A percentile compares a stretch with the other conserved stretches of the same genome.
Evolutionary conservation across 495 filamentous ascomycete species (phyloP).

Genomic region (Trichoderma erinaceum): DNA sequence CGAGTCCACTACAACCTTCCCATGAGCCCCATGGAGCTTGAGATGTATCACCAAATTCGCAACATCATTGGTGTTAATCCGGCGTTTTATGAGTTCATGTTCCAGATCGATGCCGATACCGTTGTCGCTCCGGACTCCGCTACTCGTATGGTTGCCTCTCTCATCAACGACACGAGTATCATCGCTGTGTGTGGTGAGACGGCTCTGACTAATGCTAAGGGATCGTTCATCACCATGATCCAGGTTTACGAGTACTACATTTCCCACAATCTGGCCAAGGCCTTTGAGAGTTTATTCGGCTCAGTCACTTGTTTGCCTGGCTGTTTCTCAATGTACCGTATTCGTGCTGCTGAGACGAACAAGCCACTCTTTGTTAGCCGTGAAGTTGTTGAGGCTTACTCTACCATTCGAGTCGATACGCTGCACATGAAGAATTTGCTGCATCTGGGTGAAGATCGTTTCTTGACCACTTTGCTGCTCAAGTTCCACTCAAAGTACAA

Average conservation of each 20-base stretch:
- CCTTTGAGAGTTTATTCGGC: slow-evolving; percentile 97
- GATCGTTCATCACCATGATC: slow-evolving; percentile 94
- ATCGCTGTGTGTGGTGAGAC: slow-evolving; percentile 96
- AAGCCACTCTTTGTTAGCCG: slow-evolving; percentile 94
- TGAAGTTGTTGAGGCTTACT: slow-evolving; percentile 79
- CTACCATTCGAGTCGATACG: slow-evolving; percentile 91
- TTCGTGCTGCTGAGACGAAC: slow-evolving; percentile 86
- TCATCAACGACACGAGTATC: slow-evolving; percentile 83
- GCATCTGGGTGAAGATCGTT: slow-evolving; percentile 92
- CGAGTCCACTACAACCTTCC: slow-evolving; percentile 92
- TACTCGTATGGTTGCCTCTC: slow-evolving; percentile 86
- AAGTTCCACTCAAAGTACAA: slow-evolving; percentile 91
- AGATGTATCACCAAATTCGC: slow-evolving; percentile 98
- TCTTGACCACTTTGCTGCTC: slow-evolving; percentile 87
- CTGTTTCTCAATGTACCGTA: slow-evolving; percentile 97
- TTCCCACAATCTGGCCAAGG: slow-evolving; percentile 94
- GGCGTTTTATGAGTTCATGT: slow-evolving; percentile 94
- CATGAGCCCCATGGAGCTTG: slow-evolving; percentile 94
- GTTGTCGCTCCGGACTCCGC: slow-evolving; percentile 86
- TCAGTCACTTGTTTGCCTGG: slow-evolving; percentile 96
- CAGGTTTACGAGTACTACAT: slow-evolving; percentile 99
- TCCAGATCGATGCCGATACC: slow-evolving; percentile 97
- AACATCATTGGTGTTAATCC: slow-evolving; percentile 99
- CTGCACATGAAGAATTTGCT: slow-evolving; percentile 98
- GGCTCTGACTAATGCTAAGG: slow-evolving; percentile 83